Evolutionary conservation across 1,284 basidiomycete species (phyloP).

Genomic region (Malassezia arunalokei): DNA sequence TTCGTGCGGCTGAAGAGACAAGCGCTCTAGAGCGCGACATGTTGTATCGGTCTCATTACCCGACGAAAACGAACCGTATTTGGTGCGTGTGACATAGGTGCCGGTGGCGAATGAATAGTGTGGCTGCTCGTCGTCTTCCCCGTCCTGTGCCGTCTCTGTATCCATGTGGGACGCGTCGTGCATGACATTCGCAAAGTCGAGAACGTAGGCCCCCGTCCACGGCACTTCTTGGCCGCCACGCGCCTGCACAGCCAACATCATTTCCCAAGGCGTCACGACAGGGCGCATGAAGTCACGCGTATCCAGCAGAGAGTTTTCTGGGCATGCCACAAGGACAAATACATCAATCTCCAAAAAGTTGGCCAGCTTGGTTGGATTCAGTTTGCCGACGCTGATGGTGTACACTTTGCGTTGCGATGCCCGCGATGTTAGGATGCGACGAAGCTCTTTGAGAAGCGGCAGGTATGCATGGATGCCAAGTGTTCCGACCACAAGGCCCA

Average conservation of each 20-base stretch:
- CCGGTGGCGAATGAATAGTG: conserved; percentile 76
- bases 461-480: conserved; percentile 57
- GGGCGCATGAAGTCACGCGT: conserved; percentile 72
- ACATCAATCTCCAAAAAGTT: conserved; percentile 96
- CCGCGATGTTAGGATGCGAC: conserved; percentile 19
- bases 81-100: conserved; percentile 64
- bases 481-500: conserved; percentile 88
- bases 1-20: conserved; percentile 13
- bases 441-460: conserved; percentile 23
- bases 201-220: conserved; percentile 70
- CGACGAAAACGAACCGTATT: conserved; percentile 49
- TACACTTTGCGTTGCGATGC: conserved; percentile 65
- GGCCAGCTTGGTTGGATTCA: conserved; percentile 86
- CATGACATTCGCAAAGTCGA: conserved; percentile 54
- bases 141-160: conserved; percentile 10
- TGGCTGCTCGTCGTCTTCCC: conserved; percentile 50
- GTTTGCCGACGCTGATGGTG: conserved; percentile 86
- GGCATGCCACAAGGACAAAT: conserved; percentile 86
- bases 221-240: conserved; percentile 27
- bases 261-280: conserved; percentile 87
- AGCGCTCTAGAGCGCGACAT: neutral
- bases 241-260: conserved; percentile 62
- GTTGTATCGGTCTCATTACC: neutral
- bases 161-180: conserved; percentile 14
- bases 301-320: conserved; percentile 80